Evolutionary conservation across 176 grass and related monocot genomes (phyloP), one percentile per base, ranked within the genome.

Genomic region (Eremochloa ophiuroides): DNA sequence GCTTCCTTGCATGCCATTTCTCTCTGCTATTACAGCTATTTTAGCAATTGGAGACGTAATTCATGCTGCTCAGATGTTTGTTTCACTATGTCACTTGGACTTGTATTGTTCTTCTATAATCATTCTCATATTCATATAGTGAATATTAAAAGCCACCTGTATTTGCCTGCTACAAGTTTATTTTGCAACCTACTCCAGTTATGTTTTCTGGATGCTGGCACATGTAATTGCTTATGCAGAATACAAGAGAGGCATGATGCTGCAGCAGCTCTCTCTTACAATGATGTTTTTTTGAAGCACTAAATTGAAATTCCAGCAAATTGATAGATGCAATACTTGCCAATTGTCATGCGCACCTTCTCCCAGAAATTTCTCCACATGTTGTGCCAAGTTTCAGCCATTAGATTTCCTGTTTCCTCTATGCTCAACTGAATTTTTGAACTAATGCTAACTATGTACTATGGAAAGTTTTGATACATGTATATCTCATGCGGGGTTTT

Each of bases 21-120:
- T 56, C 62, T 84, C 43, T 61, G 55, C 30, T 60, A 12, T 23
- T 83, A 53, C 22, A 73, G 30, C 37, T 37, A 46, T 56, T 85
- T 82, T 22, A 22, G 34, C 65, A 56, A 23, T n/a, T 35, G 44
- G 44, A 51, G 3, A 51, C 3, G 10, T 22, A 65, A 16, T 0
- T 79, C 8, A 23, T 33, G 41, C 61, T 33, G 20, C 17, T 50
- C 20, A 40, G n/a, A 56, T 83, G 58, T 65, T 72, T 67, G 42
- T 75, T 25, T 56, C 22, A 22, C 44, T 41, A 75, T 67, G n/a
- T 75, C 26, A 81, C 78, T 13, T 72, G 27, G 15, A 44, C 77
- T 9, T 68, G 28, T 10, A 25, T 23, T 48, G 69, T 22, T 68
- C 48, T 55, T 73, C 10, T 50, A 40, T 11, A 46, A 58, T 14